phyloP scores from a whole-genome alignment of 164 flowering plant species.

The Chimonanthus praecox region DNA sequence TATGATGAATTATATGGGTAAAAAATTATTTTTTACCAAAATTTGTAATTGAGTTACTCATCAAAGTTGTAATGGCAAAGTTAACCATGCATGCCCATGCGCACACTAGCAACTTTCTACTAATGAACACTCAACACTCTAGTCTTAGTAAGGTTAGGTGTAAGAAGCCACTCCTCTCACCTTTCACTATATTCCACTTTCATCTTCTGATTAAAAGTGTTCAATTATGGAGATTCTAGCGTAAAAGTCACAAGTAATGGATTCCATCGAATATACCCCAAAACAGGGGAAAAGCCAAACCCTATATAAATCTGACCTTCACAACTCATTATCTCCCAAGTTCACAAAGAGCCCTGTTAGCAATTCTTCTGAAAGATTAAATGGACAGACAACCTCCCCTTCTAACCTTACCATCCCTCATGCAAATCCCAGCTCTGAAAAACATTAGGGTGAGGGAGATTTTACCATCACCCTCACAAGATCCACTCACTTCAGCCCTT shows the following conservation, averaged over 20 bases:
- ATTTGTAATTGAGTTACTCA: too few relatives aligned
- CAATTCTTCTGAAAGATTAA: not conserved
- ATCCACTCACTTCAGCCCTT: not conserved
- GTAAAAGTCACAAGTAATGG: conserved; percentile 5
- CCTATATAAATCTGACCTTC: not conserved
- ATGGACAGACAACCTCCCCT: not conserved
- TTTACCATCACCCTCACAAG: conserved; percentile 1
- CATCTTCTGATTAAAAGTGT: conserved; percentile 8
- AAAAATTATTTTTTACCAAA: too few relatives aligned
- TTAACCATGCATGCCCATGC: too few relatives aligned
- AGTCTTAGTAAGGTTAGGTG: too few relatives aligned
- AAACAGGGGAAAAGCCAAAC: not conserved
- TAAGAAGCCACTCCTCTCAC: not conserved
- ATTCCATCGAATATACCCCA: conserved; percentile 4
- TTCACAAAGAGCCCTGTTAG: not conserved
- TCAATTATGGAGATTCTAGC: conserved; percentile 10
- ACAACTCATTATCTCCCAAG: not conserved
- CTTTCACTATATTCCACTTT: not conserved
- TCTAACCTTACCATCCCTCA: conserved; percentile 4
- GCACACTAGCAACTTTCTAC: too few relatives aligned
- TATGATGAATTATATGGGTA: too few relatives aligned
- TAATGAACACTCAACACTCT: too few relatives aligned
- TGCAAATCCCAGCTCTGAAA: conserved; percentile 11
- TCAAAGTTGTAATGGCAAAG: too few relatives aligned
- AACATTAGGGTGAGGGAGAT: conserved; percentile 3